Evolutionary conservation across 176 grass and related monocot species (phyloP).

Genomic region (Triticum monococcum): DNA sequence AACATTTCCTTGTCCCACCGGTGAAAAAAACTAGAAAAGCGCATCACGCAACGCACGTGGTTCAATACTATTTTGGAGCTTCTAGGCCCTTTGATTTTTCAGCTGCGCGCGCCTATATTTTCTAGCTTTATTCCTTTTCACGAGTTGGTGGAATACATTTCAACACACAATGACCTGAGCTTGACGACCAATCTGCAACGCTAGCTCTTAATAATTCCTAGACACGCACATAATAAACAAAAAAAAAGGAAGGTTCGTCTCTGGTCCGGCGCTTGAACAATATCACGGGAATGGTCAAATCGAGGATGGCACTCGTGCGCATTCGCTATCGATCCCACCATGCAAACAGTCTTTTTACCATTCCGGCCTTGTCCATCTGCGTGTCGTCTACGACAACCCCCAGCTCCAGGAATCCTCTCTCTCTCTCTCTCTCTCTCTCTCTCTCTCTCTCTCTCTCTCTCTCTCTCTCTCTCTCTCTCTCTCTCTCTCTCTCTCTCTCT

Average conservation of each 20-base stretch:
- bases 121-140: neutral
- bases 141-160: neutral
- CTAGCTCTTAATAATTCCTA: neutral
- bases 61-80: neutral
- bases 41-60: neutral
- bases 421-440: neutral
- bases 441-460: neutral
- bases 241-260: neutral
- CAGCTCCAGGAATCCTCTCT: neutral
- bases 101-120: neutral
- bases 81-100: constrained; percentile 9
- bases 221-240: too few species aligned
- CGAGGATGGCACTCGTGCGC: neutral
- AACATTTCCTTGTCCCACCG: neutral
- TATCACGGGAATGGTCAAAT: constrained; percentile 9
- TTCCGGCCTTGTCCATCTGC: neutral
- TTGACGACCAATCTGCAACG: neutral
- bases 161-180: constrained; percentile 3
- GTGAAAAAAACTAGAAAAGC: neutral
- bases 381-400: constrained; percentile 56
- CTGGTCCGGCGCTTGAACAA: neutral
- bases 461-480: neutral
- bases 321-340: neutral
- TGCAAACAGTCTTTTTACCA: neutral
- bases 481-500: neutral